A percentile compares a stretch with the other conserved stretches of the same genome.
These are phyloP conservation scores for Collybiopsis luxurians DNA, from an alignment of 768 basidiomycete genomes.

Conservation along the genomic window DNA sequence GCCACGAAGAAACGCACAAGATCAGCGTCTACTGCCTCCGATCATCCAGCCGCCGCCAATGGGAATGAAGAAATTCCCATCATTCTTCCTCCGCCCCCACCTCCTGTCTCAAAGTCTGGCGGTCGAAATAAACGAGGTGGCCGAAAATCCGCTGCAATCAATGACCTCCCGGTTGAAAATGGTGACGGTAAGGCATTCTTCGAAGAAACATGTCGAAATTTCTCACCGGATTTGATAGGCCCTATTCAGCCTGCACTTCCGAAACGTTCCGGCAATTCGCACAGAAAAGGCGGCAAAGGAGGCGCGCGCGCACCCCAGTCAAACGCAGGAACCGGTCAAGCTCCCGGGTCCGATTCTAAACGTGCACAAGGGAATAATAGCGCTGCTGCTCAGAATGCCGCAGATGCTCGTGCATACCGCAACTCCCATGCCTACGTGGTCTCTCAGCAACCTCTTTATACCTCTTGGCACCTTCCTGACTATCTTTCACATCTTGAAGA, in stretches of 20 bases:
- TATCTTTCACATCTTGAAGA: slow-evolving; percentile 85
- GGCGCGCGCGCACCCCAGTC: slow-evolving; percentile 30
- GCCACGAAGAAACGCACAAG: slow-evolving; percentile 68
- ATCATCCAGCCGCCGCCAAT: slow-evolving; percentile 41
- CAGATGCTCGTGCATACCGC: slow-evolving; percentile 63
- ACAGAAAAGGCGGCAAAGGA: slow-evolving; percentile 43
- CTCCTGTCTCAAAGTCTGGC: slow-evolving; percentile 24
- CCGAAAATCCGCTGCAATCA: slow-evolving; percentile 32
- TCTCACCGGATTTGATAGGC: slow-evolving; percentile 17
- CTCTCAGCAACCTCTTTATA: slow-evolving; percentile 74
- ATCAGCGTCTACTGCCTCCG: slow-evolving; percentile 71
- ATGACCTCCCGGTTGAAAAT: slow-evolving; percentile 29
- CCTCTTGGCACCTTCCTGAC: slow-evolving; percentile 91
- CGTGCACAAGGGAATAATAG: slow-evolving; percentile 43
- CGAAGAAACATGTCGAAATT: neutral
- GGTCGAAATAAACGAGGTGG: slow-evolving; percentile 45
- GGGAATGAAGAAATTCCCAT: slow-evolving; percentile 18
- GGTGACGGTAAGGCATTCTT: slow-evolving; percentile 34
- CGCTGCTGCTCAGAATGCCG: slow-evolving; percentile 33
- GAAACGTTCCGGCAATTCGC: slow-evolving; percentile 37
- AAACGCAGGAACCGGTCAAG: slow-evolving; percentile 33
- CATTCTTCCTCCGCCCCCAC: slow-evolving; percentile 23
- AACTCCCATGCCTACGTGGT: slow-evolving; percentile 79
- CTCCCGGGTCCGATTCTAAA: slow-evolving; percentile 37
- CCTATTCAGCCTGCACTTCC: slow-evolving; percentile 17